Percentiles rank a stretch among this genome's conserved stretches.
Conservation (phyloP, 176 grass and related monocot species). For the Oryza glumipatula region DNA sequence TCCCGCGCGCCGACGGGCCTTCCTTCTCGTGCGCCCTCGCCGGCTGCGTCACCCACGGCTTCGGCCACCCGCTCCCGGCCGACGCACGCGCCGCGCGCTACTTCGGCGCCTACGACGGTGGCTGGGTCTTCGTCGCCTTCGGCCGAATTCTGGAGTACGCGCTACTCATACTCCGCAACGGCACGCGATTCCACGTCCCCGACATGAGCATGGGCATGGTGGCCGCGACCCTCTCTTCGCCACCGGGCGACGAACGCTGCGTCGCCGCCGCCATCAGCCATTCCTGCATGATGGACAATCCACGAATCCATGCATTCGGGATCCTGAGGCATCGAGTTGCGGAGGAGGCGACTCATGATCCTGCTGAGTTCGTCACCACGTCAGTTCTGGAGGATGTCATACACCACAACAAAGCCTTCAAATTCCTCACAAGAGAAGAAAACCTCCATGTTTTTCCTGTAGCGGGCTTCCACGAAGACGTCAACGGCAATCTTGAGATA, state of each 20-base stretch:
- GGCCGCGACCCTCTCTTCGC: background rate
- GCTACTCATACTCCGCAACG: background rate
- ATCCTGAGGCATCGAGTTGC: background rate
- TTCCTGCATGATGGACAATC: background rate
- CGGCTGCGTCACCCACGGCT: background rate
- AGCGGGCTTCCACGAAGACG: background rate
- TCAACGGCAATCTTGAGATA: background rate
- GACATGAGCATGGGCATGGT: background rate
- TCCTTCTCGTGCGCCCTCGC: background rate
- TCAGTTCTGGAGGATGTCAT: background rate
- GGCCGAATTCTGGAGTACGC: rapidly evolving
- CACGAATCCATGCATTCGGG: background rate
- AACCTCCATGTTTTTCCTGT: background rate
- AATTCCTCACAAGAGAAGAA: background rate
- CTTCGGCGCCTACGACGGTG: background rate
- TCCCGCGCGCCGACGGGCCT: background rate
- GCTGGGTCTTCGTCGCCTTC: background rate
- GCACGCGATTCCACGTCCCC: background rate
- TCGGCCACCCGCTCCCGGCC: no score
- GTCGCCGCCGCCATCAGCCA: background rate
- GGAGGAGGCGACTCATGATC: background rate
- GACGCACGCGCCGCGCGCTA: background rate
- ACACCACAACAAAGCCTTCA: background rate
- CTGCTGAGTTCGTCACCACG: background rate
- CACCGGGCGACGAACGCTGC: background rate